phyloP scores from a whole-genome alignment of 2,329 filamentous ascomycete genomes.

The Madurella mycetomatis region DNA sequence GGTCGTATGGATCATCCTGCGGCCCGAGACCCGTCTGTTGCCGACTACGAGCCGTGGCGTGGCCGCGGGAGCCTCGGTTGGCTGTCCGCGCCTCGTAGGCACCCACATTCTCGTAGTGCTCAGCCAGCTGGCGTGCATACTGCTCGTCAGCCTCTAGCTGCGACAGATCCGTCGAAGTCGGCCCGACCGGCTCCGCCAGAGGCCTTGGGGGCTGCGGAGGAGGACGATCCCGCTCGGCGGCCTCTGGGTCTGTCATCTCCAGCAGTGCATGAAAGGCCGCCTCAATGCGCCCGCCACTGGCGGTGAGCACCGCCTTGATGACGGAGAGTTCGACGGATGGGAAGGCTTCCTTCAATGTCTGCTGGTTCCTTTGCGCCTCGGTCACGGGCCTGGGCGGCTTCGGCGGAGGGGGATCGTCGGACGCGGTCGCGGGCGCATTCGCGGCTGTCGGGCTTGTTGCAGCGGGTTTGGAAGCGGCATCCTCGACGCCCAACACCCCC shows the following conservation, averaged over 20 bases:
- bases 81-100: conserved; percentile 55
- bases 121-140: conserved; percentile 67
- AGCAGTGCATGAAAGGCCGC: conserved; percentile 93
- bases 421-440: conserved; percentile 32
- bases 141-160: conserved; percentile 57
- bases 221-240: conserved; percentile 54
- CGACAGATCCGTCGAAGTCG: conserved; percentile 55
- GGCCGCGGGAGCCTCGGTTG: conserved; percentile 33
- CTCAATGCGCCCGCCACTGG: conserved; percentile 83
- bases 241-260: conserved; percentile 76
- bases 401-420: conserved; percentile 53
- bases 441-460: conserved; percentile 25
- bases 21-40: conserved; percentile 47
- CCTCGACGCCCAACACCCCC: conserved; percentile 43
- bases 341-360: conserved; percentile 90
- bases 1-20: conserved; percentile 57
- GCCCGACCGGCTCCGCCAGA: conserved; percentile 33
- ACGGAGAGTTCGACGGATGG: conserved; percentile 75
- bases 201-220: conserved; percentile 79
- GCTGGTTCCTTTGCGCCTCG: conserved; percentile 78
- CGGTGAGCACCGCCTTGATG: conserved; percentile 80
- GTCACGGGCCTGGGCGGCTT: conserved; percentile 83
- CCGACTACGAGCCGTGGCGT: conserved; percentile 34
- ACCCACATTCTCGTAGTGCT: conserved; percentile 72
- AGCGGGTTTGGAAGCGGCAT: conserved; percentile 27